Conservation (phyloP, 495 filamentous ascomycete genomes). For the Astrothelium macrocarpum region DNA sequence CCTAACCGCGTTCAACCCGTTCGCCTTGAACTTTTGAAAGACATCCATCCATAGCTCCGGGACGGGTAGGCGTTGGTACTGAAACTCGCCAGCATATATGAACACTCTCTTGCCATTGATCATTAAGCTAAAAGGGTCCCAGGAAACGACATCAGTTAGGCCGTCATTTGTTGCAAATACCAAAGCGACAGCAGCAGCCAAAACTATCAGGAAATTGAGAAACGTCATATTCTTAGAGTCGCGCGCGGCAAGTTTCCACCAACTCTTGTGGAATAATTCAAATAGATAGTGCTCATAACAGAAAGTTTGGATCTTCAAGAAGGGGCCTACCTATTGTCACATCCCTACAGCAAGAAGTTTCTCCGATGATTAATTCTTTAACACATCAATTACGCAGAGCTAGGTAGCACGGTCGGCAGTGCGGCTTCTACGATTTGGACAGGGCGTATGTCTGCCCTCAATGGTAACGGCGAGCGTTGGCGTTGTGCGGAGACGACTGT, state of each 20-base stretch:
- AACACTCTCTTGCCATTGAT: constrained; percentile 48
- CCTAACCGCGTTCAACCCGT: constrained; percentile 45
- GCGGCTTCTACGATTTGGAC: too few species aligned
- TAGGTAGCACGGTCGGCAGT: neutral
- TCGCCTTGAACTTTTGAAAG: constrained; percentile 53
- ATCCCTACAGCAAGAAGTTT: neutral
- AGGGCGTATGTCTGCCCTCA: too few species aligned
- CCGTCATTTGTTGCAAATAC: constrained; percentile 43
- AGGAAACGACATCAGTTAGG: constrained; percentile 42
- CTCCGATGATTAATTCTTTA: neutral
- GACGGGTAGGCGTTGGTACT: constrained; percentile 48
- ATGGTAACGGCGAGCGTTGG: neutral
- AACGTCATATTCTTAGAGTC: neutral
- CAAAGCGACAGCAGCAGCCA: constrained; percentile 26
- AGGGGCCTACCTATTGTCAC: too few species aligned
- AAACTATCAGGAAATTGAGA: neutral
- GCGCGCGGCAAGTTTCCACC: neutral
- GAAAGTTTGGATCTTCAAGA: too few species aligned
- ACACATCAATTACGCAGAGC: neutral
- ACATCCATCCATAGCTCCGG: constrained; percentile 53
- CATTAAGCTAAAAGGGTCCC: constrained; percentile 51
- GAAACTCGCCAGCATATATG: constrained; percentile 50
- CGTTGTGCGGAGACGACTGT: neutral
- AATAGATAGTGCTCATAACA: too few species aligned
- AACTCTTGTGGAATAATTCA: too few species aligned